Conservation (phyloP, 176 grass and related monocot genomes). For the Bothriochloa decipiens region DNA sequence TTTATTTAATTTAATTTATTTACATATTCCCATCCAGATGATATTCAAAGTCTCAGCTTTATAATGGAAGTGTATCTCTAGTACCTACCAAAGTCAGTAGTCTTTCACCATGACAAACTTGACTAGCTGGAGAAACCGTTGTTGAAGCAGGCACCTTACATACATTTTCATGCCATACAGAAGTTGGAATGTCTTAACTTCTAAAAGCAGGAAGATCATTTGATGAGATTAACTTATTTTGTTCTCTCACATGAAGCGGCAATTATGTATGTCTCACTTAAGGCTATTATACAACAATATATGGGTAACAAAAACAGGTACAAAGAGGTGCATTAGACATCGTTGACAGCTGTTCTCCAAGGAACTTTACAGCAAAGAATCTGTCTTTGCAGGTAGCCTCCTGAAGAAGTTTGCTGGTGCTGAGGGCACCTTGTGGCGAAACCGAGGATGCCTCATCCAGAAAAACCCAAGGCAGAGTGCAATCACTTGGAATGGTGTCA, state of each 20-base stretch:
- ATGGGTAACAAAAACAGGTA: constrained; percentile 36
- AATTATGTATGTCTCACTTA: constrained; percentile 34
- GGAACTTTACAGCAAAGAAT: constrained; percentile 72
- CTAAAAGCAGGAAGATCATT: constrained; percentile 11
- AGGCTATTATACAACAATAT: constrained; percentile 42
- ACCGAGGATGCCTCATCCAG: constrained; percentile 89
- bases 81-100: not conserved
- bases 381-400: constrained; percentile 85
- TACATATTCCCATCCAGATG: constrained; percentile 21
- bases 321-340: not conserved
- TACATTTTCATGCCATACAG: constrained; percentile 12
- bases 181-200: constrained; percentile 29
- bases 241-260: constrained; percentile 19
- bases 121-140: constrained; percentile 18
- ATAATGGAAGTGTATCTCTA: not conserved
- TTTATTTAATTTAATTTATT: constrained; percentile 33
- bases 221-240: constrained; percentile 22
- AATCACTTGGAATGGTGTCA: constrained; percentile 67
- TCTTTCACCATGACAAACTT: constrained; percentile 9
- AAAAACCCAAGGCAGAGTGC: constrained; percentile 63
- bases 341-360: constrained; percentile 17
- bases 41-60: constrained; percentile 11
- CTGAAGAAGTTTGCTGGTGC: constrained; percentile 76
- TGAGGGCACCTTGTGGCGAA: constrained; percentile 76
- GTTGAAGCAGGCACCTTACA: constrained; percentile 24